These are phyloP conservation scores for Cladophialophora immunda DNA, from an alignment of 2,329 filamentous ascomycete species.

Conservation along the genomic window DNA sequence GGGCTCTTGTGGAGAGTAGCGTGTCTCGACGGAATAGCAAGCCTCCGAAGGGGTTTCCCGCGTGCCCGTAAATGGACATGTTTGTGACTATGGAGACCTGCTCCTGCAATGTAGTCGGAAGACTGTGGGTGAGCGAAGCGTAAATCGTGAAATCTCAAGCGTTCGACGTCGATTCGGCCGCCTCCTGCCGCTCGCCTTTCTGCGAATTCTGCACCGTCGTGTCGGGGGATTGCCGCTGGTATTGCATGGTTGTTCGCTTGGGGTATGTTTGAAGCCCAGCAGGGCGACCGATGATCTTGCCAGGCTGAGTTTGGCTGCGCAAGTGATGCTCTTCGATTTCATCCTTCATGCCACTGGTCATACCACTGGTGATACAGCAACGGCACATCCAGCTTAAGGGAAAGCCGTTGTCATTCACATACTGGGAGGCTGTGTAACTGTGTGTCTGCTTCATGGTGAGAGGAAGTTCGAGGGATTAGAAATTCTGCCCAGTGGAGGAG, in stretches of 20 bases:
- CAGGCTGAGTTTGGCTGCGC: constrained; percentile 19
- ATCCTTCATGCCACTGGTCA: not conserved
- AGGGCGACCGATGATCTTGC: constrained; percentile 27
- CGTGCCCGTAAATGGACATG: not conserved
- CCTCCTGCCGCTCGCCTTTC: not conserved
- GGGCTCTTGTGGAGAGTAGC: no score
- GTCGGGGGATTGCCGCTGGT: constrained; percentile 17
- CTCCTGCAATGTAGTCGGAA: not conserved
- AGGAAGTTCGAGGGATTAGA: not conserved
- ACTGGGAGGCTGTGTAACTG: constrained; percentile 29
- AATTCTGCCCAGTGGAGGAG: not conserved
- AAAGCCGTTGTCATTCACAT: constrained; percentile 29
- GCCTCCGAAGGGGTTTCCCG: no score
- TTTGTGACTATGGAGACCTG: not conserved
- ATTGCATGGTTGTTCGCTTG: constrained; percentile 21
- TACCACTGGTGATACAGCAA: constrained; percentile 15
- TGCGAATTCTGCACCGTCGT: constrained; percentile 9
- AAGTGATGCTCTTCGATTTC: constrained; percentile 28
- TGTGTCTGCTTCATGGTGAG: constrained; percentile 27
- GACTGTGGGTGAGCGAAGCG: not conserved
- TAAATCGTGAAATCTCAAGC: not conserved
- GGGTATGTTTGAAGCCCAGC: constrained; percentile 25
- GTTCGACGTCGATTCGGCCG: not conserved
- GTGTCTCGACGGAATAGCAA: no score
- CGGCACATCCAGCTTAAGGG: constrained; percentile 31